Percentiles rank a stretch among this genome's conserved stretches.
These are phyloP conservation scores for Cryptococcus wingfieldii DNA, from an alignment of 1,284 basidiomycete genomes.

Conservation along the genomic window DNA sequence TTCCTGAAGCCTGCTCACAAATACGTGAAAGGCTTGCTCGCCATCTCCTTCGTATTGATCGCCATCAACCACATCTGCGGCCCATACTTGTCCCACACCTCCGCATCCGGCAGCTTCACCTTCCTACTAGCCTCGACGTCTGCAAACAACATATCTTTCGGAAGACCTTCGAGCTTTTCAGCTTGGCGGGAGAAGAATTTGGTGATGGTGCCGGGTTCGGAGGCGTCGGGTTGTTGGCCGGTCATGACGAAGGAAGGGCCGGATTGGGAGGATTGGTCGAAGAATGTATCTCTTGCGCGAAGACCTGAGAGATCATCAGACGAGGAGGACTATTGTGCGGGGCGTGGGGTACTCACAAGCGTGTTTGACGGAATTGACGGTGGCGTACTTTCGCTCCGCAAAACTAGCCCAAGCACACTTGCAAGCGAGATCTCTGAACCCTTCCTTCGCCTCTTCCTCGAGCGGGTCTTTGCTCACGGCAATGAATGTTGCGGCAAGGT, in stretches of 20 bases:
- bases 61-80: not conserved
- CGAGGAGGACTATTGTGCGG: not conserved
- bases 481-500: not conserved
- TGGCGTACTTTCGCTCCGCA: not conserved
- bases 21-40: not conserved
- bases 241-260: not conserved
- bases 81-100: not conserved
- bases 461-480: not conserved
- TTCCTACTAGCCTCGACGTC: not conserved
- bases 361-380: not conserved
- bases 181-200: not conserved
- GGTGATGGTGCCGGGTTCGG: not conserved
- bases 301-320: not conserved
- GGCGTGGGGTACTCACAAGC: not conserved
- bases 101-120: not conserved
- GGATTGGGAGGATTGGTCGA: too few relatives aligned
- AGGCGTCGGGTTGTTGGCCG: too few relatives aligned
- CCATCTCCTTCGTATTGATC: not conserved
- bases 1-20: not conserved
- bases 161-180: not conserved
- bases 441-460: not conserved
- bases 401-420: not conserved
- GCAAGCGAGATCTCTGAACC: not conserved
- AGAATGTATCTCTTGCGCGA: not conserved
- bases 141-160: not conserved